Base-by-base conservation (phyloP, 352 stramenopile species). In the Globisporangium irregulare region DNA sequence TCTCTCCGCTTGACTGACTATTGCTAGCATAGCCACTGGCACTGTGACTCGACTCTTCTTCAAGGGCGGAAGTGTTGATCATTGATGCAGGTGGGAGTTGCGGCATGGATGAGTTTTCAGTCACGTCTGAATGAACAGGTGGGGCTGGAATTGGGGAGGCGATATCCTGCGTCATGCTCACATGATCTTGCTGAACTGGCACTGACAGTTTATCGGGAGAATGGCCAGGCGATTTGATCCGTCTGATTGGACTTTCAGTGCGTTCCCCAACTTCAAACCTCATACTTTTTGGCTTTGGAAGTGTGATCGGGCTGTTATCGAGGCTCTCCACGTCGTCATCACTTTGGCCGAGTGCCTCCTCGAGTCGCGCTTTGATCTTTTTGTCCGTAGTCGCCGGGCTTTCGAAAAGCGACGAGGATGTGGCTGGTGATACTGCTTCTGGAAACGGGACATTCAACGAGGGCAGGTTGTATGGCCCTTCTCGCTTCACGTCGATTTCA, bases 261-360 rank as follows among this genome's bases (percentile, higher is more conserved):
- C 18, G 12, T 18, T 18, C 2, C 20, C 24, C 63, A 2, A n/a
- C 54, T 25, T 69, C 62, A 51, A 51, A 51, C 29, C 22, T 57
- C 32, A 43, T 9, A 41, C 7, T 5, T 29, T 50, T 69, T 0
- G 48, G 46, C 38, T 36, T 56, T 25, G 46, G 57, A 10, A 73
- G 27, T 10, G 50, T 18, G 25, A 67, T 64, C 6, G 69, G 69
- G 54, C 58, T 74, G 56, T 15, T 62, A 3, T 36, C 66, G 6
- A 68, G 14, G 27, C 59, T 72, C 20, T 89, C 80, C 4, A 80
- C 32, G 15, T 81, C 80, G 4, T 89, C 80, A 54, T 89, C 81
- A 25, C 81, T 89, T 56, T 84, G 70, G 0, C 79, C 79, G 20
- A 87, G 71, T 20, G 69, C 81, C 46, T 89, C 81, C 12, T 80